These are phyloP conservation scores for Tanacetum coccineum DNA, from an alignment of 129 eudicot genomes.

Conservation along the genomic window DNA sequence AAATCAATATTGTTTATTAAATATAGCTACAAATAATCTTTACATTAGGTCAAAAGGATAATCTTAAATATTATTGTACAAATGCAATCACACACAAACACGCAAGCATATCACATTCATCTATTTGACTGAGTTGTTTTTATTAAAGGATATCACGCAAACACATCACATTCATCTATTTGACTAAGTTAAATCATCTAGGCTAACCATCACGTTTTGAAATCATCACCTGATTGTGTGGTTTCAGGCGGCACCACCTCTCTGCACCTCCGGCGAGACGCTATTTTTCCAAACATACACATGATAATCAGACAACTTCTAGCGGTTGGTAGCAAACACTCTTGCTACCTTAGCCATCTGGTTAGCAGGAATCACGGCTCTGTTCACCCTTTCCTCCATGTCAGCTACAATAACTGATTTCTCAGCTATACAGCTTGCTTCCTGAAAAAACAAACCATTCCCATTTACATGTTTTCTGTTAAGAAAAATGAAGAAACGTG, in stretches of 20 bases:
- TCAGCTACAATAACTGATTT: not conserved
- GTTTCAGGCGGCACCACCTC: not conserved
- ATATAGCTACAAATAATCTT: too few relatives aligned
- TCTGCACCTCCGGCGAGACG: not conserved
- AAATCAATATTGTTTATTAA: too few relatives aligned
- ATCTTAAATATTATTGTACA: too few relatives aligned
- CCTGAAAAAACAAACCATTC: not conserved
- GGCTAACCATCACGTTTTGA: too few relatives aligned
- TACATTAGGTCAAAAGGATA: too few relatives aligned
- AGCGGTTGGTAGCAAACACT: not conserved
- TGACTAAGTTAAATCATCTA: too few relatives aligned
- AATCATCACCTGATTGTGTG: not conserved
- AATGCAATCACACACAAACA: too few relatives aligned
- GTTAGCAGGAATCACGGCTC: not conserved
- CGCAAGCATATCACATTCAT: too few relatives aligned
- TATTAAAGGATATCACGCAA: too few relatives aligned
- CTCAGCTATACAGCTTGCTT: not conserved
- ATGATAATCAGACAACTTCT: not conserved
- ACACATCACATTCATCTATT: too few relatives aligned
- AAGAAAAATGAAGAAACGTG: not conserved
- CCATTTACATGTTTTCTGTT: not conserved
- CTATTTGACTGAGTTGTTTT: too few relatives aligned
- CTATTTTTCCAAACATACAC: not conserved
- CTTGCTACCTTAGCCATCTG: not conserved
- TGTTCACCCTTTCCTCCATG: not conserved